Conservation (phyloP, 495 filamentous ascomycete species). For the Hypomontagnella submonticulosa region DNA sequence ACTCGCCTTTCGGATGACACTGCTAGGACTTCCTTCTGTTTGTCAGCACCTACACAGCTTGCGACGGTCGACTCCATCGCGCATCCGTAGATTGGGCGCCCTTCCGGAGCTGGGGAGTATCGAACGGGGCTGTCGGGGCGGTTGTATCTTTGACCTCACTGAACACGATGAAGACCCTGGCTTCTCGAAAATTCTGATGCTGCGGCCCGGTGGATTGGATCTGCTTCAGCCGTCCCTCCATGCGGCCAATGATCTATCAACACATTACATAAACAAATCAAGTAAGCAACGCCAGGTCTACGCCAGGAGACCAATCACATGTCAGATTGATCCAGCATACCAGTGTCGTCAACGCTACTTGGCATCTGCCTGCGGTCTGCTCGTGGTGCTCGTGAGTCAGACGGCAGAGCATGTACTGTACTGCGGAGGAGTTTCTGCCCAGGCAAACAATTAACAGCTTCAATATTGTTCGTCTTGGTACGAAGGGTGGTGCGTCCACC, state of each 20-base stretch:
- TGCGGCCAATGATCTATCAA: constrained; percentile 29
- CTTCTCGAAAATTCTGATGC: constrained; percentile 16
- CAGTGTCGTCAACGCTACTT: constrained; percentile 17
- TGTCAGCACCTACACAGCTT: constrained; percentile 3
- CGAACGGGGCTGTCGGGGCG: background rate
- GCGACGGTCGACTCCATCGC: constrained; percentile 4
- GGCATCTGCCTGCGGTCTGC: constrained; percentile 22
- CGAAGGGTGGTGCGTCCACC: background rate
- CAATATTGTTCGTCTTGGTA: constrained; percentile 11
- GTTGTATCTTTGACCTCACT: constrained; percentile 3
- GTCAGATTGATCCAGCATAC: constrained; percentile 6
- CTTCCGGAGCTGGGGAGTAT: background rate
- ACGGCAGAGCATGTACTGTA: constrained; percentile 1
- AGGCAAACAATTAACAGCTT: background rate
- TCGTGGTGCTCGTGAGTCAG: constrained; percentile 33
- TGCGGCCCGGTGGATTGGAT: constrained; percentile 4
- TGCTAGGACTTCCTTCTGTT: constrained; percentile 6
- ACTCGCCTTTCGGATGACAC: constrained; percentile 10
- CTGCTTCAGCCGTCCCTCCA: constrained; percentile 4
- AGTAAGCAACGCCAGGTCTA: constrained; percentile 23
- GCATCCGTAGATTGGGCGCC: constrained; percentile 3
- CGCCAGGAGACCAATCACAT: constrained; percentile 26
- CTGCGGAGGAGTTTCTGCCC: background rate
- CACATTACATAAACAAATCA: constrained; percentile 34
- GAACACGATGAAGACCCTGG: constrained; percentile 9